Evolutionary conservation across 2,329 filamentous ascomycete species (phyloP), one percentile per base, ranked within the genome.

Genomic region (Fulvia fulva): DNA sequence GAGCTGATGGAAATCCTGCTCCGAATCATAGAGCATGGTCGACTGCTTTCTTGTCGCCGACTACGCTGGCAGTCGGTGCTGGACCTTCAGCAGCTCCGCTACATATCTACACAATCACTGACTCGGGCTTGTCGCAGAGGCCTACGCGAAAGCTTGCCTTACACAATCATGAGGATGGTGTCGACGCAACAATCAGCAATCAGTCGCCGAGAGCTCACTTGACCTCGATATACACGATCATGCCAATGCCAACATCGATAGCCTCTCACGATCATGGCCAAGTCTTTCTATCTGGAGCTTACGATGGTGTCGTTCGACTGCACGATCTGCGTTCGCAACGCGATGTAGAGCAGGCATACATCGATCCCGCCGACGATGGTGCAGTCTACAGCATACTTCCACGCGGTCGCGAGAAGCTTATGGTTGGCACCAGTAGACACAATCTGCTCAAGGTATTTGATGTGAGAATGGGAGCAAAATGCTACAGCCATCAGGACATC

Each of bases 401-500:
- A 0, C 79, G 85, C 52, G 82, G 82, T 1, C 77, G 78, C 21
- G 80, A 86, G 63, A 76, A 78, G 2, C 79, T 87, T 55, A 67
- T 86, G 8, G 81, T 80, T 11, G 85, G 85, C 23, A 78, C 80
- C 1, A 79, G 80, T 2, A 77, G 80, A 51, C 81, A 87, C 68
- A 80, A 78, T 46, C 75, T 86, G 52, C 71, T 87, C 46, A 87
- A 87, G 64, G 74, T 86, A 4, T 87, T 85, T 63, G 84, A 88
- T 64, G 68, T 87, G 45, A 82, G 85, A 23, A 75, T 84, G 65
- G 69, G 69, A 8, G 63, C 67, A 1, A 70, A 68, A 49, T 65
- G 65, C 56, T 72, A 72, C 59, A 63, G 55, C 56, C 70, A 69
- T 50, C 63, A 73, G 21, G 63, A 73, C n/a, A 53, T 28, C 28